These are phyloP conservation scores for Penicillium rolfsii DNA, from an alignment of 2,329 filamentous ascomycete species.

Conservation along the genomic window DNA sequence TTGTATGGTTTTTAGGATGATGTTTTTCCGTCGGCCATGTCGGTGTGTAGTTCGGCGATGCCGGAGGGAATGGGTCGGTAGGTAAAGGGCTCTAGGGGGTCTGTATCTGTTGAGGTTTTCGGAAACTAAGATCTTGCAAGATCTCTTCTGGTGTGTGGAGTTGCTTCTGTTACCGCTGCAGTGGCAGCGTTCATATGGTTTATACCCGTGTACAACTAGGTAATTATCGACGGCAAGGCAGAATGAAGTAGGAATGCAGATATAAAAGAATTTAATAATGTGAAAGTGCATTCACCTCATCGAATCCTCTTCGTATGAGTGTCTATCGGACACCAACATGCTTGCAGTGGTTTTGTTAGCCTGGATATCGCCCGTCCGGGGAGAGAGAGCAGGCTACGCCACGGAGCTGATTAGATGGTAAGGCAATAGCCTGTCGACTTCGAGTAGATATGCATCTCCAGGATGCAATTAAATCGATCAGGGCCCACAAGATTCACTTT, in stretches of 20 bases:
- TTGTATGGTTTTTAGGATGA: constrained; percentile 30
- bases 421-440: neutral
- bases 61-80: constrained; percentile 7
- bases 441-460: neutral
- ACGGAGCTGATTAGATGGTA: neutral
- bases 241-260: constrained; percentile 1
- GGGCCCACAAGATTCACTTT: neutral
- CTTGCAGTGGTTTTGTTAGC: neutral
- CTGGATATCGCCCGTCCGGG: no score
- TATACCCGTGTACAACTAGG: constrained; percentile 27
- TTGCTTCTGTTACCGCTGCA: constrained; percentile 2
- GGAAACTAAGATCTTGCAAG: neutral
- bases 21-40: constrained; percentile 19
- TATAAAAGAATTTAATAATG: neutral
- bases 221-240: neutral
- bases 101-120: neutral
- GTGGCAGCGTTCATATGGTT: neutral
- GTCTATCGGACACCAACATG: neutral
- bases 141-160: neutral
- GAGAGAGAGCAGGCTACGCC: neutral
- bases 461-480: neutral
- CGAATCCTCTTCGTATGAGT: neutral
- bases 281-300: neutral
- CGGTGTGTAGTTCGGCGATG: constrained; percentile 23
- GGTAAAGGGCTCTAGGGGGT: neutral